Evolutionary conservation across 805 yeast species (phyloP), one percentile per base, ranked within the genome.

Genomic region (Ogataea minuta): DNA sequence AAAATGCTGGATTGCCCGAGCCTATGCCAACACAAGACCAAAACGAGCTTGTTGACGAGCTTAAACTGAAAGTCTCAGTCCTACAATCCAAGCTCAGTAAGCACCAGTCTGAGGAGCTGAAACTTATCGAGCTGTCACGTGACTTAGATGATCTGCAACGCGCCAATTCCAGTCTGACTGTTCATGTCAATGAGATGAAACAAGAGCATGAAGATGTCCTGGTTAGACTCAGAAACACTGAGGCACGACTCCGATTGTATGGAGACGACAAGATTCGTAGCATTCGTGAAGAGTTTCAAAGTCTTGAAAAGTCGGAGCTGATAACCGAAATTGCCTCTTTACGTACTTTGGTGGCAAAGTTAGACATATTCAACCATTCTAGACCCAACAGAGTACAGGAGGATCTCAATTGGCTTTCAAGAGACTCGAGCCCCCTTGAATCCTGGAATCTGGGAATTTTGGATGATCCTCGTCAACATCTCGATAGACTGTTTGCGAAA

Each of bases 41-140:
- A 15, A 28, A 12, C 44, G 50, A 45, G 8, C 8, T 46, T 10
- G 54, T 75, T 11, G 69, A 68, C 25, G 79, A 77, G 32, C 56
- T 73, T 10, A 56, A 61, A 9, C 54, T 76, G 39, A 76, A 72
- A 45, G 61, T 76, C 8, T 58, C 64, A 7, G 62, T 75, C 2
- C 52, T 77, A 25, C 71, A 74, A 44, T 61, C 65, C 5, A 74
- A 72, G 45, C 55, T 76, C 49, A 48, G 46, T 11, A 57, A 65
- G 3, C 52, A 65, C 5, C 54, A 58, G 26, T 49, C 50, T 0
- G 60, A 62, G 12, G 68, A 66, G 23, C 43, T 45, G 8, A 56
- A 53, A 12, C 36, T 66, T 3, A 32, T 44, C 1, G 49, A 54
- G 5, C 36, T 60, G 9, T 33, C 45, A 16, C 6, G 36, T 32